Conservation (phyloP, 2,329 filamentous ascomycete genomes). For the Hypoxylon sp. region DNA sequence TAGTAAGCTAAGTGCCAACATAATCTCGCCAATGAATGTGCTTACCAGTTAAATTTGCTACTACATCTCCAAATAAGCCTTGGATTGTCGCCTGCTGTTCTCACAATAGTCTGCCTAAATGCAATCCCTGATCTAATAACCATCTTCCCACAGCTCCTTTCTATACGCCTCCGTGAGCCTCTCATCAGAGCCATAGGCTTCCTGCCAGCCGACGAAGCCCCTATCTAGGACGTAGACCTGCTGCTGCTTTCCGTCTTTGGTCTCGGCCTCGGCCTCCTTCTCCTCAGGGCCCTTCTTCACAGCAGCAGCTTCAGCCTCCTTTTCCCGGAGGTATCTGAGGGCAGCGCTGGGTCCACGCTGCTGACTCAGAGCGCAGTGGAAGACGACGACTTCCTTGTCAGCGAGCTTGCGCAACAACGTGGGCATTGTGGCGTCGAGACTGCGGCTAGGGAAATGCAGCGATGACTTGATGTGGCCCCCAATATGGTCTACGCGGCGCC, state of each 20-base stretch:
- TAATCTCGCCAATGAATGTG: not conserved
- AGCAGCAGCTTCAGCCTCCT: slow-evolving; percentile 62
- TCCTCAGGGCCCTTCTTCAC: slow-evolving; percentile 50
- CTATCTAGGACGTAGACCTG: slow-evolving; percentile 85
- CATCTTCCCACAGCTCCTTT: slow-evolving; percentile 85
- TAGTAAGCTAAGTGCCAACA: not conserved
- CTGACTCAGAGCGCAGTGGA: slow-evolving; percentile 94
- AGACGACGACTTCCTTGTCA: slow-evolving; percentile 87
- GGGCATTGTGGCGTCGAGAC: slow-evolving; percentile 82
- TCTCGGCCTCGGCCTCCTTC: slow-evolving; percentile 47
- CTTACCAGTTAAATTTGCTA: slow-evolving; percentile 7
- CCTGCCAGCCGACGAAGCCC: slow-evolving; percentile 92
- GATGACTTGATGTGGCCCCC: slow-evolving; percentile 89
- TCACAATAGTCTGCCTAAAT: not conserved
- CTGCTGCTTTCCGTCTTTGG: slow-evolving; percentile 65
- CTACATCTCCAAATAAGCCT: not conserved
- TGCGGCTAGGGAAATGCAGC: slow-evolving; percentile 79
- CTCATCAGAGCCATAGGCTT: slow-evolving; percentile 82
- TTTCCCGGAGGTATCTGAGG: slow-evolving; percentile 81
- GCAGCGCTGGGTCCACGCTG: slow-evolving; percentile 90
- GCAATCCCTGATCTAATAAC: slow-evolving; percentile 55
- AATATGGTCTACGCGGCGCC: slow-evolving; percentile 76
- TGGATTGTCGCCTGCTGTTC: too few relatives aligned
- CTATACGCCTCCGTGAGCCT: slow-evolving; percentile 86
- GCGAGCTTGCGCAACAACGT: slow-evolving; percentile 84